phyloP scores from a whole-genome alignment of 2,329 filamentous ascomycete species.

The Paracorniculantispora psalliotae region DNA sequence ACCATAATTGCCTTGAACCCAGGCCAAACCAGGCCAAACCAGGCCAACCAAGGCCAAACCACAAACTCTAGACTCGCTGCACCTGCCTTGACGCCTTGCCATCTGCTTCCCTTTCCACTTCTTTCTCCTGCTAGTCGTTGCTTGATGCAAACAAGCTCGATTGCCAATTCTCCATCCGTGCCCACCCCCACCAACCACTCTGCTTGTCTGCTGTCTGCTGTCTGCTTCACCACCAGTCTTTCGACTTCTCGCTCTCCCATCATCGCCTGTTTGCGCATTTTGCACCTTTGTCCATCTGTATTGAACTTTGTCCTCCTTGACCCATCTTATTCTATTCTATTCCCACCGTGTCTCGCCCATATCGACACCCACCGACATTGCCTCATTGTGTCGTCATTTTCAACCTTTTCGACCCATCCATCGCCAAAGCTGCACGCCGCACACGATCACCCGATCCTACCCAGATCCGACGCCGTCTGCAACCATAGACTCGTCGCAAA shows the following conservation, averaged over 20 bases:
- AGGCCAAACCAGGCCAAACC: no score
- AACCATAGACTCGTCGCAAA: neutral
- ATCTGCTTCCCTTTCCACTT: neutral
- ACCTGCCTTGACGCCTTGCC: neutral
- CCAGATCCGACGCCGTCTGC: neutral
- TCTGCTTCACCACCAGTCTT: neutral
- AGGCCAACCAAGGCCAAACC: no score
- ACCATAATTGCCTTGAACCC: no score
- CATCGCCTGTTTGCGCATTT: neutral
- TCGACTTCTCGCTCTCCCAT: neutral
- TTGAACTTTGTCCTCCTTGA: neutral
- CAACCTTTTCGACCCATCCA: neutral
- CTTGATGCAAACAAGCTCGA: neutral
- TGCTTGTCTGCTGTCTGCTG: neutral
- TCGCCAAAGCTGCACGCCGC: neutral
- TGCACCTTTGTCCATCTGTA: neutral
- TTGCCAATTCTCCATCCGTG: neutral
- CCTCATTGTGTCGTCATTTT: neutral
- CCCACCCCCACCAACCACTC: neutral
- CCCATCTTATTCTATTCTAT: neutral
- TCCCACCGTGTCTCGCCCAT: neutral
- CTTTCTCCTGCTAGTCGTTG: neutral
- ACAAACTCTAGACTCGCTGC: no score
- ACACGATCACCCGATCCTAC: slow-evolving; percentile 4
- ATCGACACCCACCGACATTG: neutral